Percentiles rank a stretch among this genome's conserved stretches.
Evolutionary conservation across 2,329 filamentous ascomycete genomes (phyloP).

Genomic region (Talaromyces sp.): DNA sequence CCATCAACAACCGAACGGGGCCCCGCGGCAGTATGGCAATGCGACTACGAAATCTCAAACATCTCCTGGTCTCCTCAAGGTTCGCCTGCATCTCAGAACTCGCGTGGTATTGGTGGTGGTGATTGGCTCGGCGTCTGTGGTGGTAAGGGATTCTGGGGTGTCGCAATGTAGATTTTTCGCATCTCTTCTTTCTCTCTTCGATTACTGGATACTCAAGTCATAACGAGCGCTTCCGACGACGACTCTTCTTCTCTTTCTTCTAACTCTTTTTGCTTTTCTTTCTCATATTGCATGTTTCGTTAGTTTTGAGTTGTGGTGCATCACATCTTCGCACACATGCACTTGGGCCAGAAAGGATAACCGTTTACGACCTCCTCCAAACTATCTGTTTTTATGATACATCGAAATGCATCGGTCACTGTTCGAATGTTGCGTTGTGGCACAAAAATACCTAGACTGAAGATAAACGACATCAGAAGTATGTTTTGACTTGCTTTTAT

Average conservation of each 20-base stretch:
- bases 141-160: constrained; percentile 45
- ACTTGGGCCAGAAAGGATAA: not conserved
- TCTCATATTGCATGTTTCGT: not conserved
- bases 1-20: constrained; percentile 40
- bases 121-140: constrained; percentile 47
- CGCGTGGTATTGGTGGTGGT: constrained; percentile 20
- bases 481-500: not conserved
- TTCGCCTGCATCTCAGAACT: constrained; percentile 31
- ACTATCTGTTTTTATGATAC: not conserved
- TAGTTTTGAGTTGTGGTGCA: not conserved
- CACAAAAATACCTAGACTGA: not conserved
- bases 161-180: constrained; percentile 31
- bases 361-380: not conserved
- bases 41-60: constrained; percentile 47
- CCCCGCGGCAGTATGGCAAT: constrained; percentile 45
- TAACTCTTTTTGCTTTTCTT: not conserved
- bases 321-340: not conserved
- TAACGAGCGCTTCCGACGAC: constrained; percentile 1
- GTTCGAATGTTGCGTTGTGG: not conserved
- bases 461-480: not conserved
- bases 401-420: not conserved
- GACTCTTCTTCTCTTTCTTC: too few relatives aligned
- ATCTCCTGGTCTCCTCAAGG: constrained; percentile 46
- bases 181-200: not conserved
- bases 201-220: not conserved